Conservation (phyloP, 2,329 filamentous ascomycete species). For the Ascocoryne sarcoides region DNA sequence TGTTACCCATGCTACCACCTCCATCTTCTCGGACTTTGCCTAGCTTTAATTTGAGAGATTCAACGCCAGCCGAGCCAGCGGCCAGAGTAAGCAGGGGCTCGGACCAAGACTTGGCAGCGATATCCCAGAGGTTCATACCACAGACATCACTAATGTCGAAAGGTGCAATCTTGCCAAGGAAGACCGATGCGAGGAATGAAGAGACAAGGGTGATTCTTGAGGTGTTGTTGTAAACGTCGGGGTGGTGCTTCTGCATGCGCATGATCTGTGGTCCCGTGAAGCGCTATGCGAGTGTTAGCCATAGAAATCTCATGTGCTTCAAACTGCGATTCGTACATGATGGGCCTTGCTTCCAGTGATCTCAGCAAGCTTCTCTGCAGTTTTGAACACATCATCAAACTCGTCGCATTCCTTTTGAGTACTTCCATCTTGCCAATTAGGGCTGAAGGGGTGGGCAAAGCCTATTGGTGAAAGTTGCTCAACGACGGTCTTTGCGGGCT, state of each 20-base stretch:
- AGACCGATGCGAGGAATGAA: constrained; percentile 85
- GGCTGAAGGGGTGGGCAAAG: constrained; percentile 78
- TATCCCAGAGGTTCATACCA: constrained; percentile 96
- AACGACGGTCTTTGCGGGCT: constrained; percentile 52
- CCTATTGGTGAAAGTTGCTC: constrained; percentile 60
- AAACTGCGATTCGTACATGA: constrained; percentile 54
- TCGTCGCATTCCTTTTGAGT: constrained; percentile 85
- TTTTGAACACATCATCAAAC: constrained; percentile 68
- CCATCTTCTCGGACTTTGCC: constrained; percentile 74
- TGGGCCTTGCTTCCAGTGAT: constrained; percentile 89
- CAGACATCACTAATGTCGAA: constrained; percentile 93
- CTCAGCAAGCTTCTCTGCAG: constrained; percentile 59
- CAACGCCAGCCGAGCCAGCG: constrained; percentile 49
- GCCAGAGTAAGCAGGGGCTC: constrained; percentile 66
- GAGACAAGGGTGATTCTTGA: constrained; percentile 87
- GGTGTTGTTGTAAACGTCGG: constrained; percentile 72
- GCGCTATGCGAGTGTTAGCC: constrained; percentile 43
- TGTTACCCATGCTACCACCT: constrained; percentile 64
- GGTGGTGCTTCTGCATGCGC: constrained; percentile 71
- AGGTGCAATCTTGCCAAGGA: constrained; percentile 77
- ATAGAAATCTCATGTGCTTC: background rate
- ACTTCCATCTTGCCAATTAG: constrained; percentile 97
- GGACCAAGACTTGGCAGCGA: constrained; percentile 64
- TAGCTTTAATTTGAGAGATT: constrained; percentile 66
- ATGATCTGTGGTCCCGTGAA: constrained; percentile 98